phyloP scores from a whole-genome alignment of 805 yeast genomes.

The Saturnispora sekii region DNA sequence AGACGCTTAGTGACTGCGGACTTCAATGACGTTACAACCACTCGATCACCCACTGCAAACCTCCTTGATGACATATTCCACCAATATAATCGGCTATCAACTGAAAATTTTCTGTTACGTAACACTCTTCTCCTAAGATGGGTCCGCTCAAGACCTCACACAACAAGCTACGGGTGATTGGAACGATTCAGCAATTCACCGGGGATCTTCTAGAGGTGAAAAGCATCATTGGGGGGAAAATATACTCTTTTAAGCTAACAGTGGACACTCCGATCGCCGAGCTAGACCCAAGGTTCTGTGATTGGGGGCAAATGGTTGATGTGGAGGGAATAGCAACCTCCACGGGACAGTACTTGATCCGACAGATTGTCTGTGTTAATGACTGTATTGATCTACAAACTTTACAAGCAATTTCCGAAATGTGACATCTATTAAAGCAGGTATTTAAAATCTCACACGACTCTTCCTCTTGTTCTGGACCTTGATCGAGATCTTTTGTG shows the following conservation, averaged over 20 bases:
- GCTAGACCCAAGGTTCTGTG: conserved; percentile 3
- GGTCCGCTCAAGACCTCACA: no score
- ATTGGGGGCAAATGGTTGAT: conserved; percentile 6
- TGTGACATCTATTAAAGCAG: background rate
- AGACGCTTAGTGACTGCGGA: conserved; percentile 17
- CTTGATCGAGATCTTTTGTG: conserved; percentile 50
- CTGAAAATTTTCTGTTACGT: background rate
- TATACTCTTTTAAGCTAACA: background rate
- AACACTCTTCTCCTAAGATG: no score
- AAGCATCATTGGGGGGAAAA: no score
- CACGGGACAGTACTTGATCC: background rate
- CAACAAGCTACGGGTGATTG: background rate
- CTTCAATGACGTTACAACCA: conserved; percentile 21
- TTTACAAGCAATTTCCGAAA: background rate
- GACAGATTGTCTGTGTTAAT: background rate
- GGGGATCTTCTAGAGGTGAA: background rate
- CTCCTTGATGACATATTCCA: conserved; percentile 13
- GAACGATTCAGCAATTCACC: background rate
- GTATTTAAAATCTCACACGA: conserved; percentile 34
- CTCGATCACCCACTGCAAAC: conserved; percentile 26
- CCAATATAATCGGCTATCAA: no score
- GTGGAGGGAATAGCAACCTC: conserved; percentile 1
- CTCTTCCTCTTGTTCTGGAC: conserved; percentile 39
- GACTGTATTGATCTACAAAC: no score
- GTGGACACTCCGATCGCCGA: background rate